phyloP scores from a whole-genome alignment of 176 grass and related monocot genomes.

The Oryza officinalis region DNA sequence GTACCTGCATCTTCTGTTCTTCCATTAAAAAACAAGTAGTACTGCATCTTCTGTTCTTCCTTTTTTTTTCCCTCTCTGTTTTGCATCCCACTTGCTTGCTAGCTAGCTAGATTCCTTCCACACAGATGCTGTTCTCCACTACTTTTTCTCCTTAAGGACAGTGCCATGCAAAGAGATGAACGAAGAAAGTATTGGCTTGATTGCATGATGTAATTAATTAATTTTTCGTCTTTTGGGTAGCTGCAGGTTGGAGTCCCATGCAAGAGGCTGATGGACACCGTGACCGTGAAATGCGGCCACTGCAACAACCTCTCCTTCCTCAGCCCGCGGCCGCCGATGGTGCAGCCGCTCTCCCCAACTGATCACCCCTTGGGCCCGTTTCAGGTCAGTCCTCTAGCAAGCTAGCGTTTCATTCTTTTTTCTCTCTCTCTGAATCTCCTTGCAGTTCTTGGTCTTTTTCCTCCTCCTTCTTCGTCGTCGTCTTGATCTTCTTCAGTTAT shows the following conservation, averaged over 20 bases:
- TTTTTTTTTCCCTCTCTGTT: neutral
- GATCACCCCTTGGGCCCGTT: conserved; percentile 61
- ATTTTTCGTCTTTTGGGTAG: conserved; percentile 54
- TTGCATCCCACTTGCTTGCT: neutral
- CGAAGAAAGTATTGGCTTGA: conserved; percentile 1
- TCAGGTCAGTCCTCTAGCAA: conserved; percentile 32
- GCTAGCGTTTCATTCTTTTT: neutral
- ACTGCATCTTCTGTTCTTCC: neutral
- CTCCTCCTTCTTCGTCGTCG: neutral
- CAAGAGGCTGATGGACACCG: conserved; percentile 89
- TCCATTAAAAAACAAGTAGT: conserved; percentile 1
- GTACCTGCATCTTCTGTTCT: conserved; percentile 10
- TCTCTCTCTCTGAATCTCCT: neutral
- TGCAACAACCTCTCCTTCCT: conserved; percentile 90
- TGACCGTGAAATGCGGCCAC: conserved; percentile 88
- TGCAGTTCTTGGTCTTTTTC: neutral
- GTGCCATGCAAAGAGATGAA: conserved; percentile 33
- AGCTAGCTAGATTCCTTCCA: neutral
- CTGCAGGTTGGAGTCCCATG: conserved; percentile 91
- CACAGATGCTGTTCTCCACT: neutral
- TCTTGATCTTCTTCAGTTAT: neutral
- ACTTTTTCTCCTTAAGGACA: neutral
- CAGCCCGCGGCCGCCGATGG: conserved; percentile 58
- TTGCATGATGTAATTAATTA: conserved; percentile 43
- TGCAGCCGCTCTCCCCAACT: conserved; percentile 63